These are phyloP conservation scores for Kluyveromyces sp. DNA, from an alignment of 1,139 yeast genomes.

Conservation along the genomic window DNA sequence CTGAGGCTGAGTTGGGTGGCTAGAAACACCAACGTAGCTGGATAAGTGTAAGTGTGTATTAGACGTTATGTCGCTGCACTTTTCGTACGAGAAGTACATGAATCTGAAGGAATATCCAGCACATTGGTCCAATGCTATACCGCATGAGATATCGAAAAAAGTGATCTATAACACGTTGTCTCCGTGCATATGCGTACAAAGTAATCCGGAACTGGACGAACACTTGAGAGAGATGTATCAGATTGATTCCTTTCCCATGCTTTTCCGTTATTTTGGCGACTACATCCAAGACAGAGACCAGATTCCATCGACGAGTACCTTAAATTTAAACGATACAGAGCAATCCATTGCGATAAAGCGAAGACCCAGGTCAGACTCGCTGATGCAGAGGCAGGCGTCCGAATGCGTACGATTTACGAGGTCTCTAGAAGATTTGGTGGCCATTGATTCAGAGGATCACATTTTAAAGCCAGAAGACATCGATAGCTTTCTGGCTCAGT, in stretches of 20 bases:
- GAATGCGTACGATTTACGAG: slow-evolving; percentile 41
- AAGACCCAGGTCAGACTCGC: slow-evolving; percentile 18
- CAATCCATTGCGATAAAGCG: neutral
- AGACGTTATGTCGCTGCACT: neutral
- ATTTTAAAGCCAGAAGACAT: slow-evolving; percentile 30
- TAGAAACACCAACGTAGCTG: too few relatives aligned
- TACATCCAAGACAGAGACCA: slow-evolving; percentile 33
- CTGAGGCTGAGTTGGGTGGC: too few relatives aligned
- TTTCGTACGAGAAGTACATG: slow-evolving; percentile 31
- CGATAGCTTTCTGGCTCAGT: slow-evolving; percentile 31
- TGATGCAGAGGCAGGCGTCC: slow-evolving; percentile 29
- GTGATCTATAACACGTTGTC: slow-evolving; percentile 30
- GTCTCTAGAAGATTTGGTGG: slow-evolving; percentile 37
- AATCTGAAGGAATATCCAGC: slow-evolving; percentile 27
- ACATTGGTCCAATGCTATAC: slow-evolving; percentile 25
- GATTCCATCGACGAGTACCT: slow-evolving; percentile 8
- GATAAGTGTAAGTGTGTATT: too few relatives aligned
- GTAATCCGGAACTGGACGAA: slow-evolving; percentile 24
- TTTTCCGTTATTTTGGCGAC: slow-evolving; percentile 30
- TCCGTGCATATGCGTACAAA: slow-evolving; percentile 31
- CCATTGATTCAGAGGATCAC: slow-evolving; percentile 16
- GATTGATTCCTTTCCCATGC: slow-evolving; percentile 28
- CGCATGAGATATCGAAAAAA: slow-evolving; percentile 29
- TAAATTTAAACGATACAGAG: slow-evolving; percentile 9
- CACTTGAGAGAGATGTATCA: slow-evolving; percentile 24